Evolutionary conservation across 352 stramenopile genomes (phyloP).

Genomic region (Thalassiosira exigua): DNA sequence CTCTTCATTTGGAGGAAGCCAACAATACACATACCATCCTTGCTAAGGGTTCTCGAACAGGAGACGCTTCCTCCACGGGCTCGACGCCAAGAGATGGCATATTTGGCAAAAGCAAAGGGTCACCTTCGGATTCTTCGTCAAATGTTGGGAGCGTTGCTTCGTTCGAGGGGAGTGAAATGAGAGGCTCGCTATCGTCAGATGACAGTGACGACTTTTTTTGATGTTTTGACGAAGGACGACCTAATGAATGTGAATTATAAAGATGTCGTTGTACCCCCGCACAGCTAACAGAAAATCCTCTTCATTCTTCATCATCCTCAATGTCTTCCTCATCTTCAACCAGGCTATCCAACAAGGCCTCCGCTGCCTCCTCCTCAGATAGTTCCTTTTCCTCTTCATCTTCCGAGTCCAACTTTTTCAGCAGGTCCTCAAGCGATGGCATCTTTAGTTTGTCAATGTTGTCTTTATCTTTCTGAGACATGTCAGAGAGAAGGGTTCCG

Average conservation of each 20-base stretch:
- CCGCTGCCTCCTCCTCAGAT: slow-evolving; percentile 73
- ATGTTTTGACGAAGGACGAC: neutral
- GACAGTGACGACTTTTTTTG: slow-evolving; percentile 1
- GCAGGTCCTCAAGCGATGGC: slow-evolving; percentile 81
- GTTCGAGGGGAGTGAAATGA: neutral
- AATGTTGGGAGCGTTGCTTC: neutral
- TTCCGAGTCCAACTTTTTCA: slow-evolving; percentile 81
- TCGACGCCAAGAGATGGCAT: slow-evolving; percentile 26
- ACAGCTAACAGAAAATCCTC: too few species aligned
- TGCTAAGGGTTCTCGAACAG: too few species aligned
- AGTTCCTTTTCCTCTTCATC: slow-evolving; percentile 71
- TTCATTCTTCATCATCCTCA: slow-evolving; percentile 78
- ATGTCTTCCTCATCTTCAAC: slow-evolving; percentile 78
- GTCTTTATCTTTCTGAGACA: slow-evolving; percentile 97
- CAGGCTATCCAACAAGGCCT: slow-evolving; percentile 75
- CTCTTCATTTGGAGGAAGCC: too few species aligned
- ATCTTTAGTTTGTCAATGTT: slow-evolving; percentile 96
- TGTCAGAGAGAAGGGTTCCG: slow-evolving; percentile 97
- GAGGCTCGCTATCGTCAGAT: neutral
- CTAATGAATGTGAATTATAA: slow-evolving; percentile 22
- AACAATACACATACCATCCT: too few species aligned
- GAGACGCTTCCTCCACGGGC: slow-evolving; percentile 6
- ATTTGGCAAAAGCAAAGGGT: neutral
- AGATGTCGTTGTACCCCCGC: too few species aligned
- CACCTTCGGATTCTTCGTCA: slow-evolving; percentile 1